Base-by-base conservation (phyloP, 768 basidiomycete genomes). In the Tricholoma matsutake region DNA sequence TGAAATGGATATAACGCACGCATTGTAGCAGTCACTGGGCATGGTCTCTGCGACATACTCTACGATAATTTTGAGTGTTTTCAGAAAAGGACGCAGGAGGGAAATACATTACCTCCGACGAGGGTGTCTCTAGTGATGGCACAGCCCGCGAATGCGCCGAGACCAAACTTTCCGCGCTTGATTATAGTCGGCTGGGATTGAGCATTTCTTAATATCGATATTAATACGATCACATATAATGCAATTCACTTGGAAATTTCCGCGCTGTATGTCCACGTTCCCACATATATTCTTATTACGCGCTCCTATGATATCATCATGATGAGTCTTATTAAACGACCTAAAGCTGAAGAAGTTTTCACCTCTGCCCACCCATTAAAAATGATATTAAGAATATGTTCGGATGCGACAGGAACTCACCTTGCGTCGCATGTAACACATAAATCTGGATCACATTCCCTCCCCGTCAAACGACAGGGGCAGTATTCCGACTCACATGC, bases 391-490 rank as follows among this genome's bases (percentile, higher is more conserved):
- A 14, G 37, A 39, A 39, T 16, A 16, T 39, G 13, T 25, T 25
- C 22, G 16, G 16, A 16, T 39, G 16, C 14, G 37, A 39, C 29
- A n/a, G 6, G 3, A 13, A 58, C 68, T 31, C 56, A 79, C 79
- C 77, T 71, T 58, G 81, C 76, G 68, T 78, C 71, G 62, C 83
- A 85, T 1, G 51, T 65, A 0, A 63, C 32, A 65, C 86, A 87
- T 4, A 81, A 57, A 9, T 82, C 83, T 16, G 85, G 84, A 61
- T 82, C 76, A 62, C 86, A 87, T 67, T 86, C 85, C 53, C 81
- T 73, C 0, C 28, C 43, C 0, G 65, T 25, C 6, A 37, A 54
- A 1, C 34, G 56, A 69, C 86, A 86, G 1, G 66, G 37, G 64
- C 84, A 86, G 3, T 34, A 58, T 0, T 53, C 41, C 1, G 4